These are phyloP conservation scores for Saccharomycopsis fermentans DNA, from an alignment of 805 yeast species.

Conservation along the genomic window DNA sequence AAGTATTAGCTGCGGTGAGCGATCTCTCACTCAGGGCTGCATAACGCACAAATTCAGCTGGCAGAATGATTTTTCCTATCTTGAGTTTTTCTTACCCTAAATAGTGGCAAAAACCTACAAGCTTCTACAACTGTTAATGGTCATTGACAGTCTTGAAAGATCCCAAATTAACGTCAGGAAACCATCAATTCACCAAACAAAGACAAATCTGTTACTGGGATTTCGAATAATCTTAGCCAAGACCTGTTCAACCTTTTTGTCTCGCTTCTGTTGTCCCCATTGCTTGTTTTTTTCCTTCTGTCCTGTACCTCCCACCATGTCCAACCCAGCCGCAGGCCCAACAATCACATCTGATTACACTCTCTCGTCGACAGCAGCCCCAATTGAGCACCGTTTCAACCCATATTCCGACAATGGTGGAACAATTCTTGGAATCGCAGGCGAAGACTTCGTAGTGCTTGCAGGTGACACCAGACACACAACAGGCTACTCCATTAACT, in stretches of 20 bases:
- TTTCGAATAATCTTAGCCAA: too few relatives aligned
- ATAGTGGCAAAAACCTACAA: too few relatives aligned
- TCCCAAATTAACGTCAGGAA: too few relatives aligned
- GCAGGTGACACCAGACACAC: constrained; percentile 99
- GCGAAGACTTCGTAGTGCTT: constrained; percentile 90
- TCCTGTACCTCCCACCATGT: not conserved
- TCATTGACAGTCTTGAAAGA: too few relatives aligned
- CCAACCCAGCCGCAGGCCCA: constrained; percentile 1
- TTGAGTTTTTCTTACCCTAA: too few relatives aligned
- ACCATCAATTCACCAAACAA: too few relatives aligned
- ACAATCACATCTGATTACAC: constrained; percentile 62
- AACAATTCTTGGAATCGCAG: constrained; percentile 94
- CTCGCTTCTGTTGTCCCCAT: not conserved
- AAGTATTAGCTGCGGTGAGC: too few relatives aligned
- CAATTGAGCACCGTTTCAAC: constrained; percentile 86
- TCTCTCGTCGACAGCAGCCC: constrained; percentile 40
- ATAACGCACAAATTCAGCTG: too few relatives aligned
- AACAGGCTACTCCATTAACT: constrained; percentile 85
- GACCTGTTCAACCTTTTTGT: not conserved
- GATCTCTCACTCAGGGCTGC: too few relatives aligned
- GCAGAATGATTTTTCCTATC: too few relatives aligned
- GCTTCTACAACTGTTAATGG: too few relatives aligned
- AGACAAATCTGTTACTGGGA: too few relatives aligned
- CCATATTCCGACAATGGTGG: constrained; percentile 97
- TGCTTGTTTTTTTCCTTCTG: not conserved